Evolutionary conservation across 78 protist species (phyloP), one percentile per base, ranked within the genome.

Genomic region (Blattamonas nauphoetae): DNA sequence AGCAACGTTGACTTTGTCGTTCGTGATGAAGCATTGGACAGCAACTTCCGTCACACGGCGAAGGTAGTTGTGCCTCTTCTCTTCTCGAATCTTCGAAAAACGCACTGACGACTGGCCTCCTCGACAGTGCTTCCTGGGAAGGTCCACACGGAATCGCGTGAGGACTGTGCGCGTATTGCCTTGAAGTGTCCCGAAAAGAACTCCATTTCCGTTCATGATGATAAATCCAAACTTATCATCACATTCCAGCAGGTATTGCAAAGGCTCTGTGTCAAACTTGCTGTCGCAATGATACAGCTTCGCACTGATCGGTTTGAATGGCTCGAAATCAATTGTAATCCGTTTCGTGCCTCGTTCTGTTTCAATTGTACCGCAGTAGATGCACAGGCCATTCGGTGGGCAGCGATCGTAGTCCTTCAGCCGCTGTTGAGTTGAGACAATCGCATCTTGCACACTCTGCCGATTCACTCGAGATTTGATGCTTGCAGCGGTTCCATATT

Each of bases 101-200:
- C 99, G 99, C 34, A 94, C 90, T 34, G 99, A 96, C 0, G 99
- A 97, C 95, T 97, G 99, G 45, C 99, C 99, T 81, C 98, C 98
- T 29, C 98, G 90, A 41, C 99, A 98, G 93, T 98, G 99, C 94
- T 98, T 98, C 96, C 97, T 98, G 41, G 99, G 99, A 21, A 98
- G 94, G 34, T 98, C 99, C 44, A 98, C 99, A 2, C 95, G 45
- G 91, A 97, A 93, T 87, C 93, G 95, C 81, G 94, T 97, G n/a
- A 98, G 85, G 1, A 97, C 89, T 4, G 92, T 95, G 34, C 98
- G 90, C 1, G 96, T 90, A 93, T 91, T 97, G 36, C 99, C 99
- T 5, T 80, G 35, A 11, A 96, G 89, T 6, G 96, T 92, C 71
- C 97, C 99, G 84, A 94, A 98, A 46, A 97, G 94, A 2, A 97